Evolutionary conservation across 768 basidiomycete species (phyloP).

Genomic region (Leccinum fibrillosum): DNA sequence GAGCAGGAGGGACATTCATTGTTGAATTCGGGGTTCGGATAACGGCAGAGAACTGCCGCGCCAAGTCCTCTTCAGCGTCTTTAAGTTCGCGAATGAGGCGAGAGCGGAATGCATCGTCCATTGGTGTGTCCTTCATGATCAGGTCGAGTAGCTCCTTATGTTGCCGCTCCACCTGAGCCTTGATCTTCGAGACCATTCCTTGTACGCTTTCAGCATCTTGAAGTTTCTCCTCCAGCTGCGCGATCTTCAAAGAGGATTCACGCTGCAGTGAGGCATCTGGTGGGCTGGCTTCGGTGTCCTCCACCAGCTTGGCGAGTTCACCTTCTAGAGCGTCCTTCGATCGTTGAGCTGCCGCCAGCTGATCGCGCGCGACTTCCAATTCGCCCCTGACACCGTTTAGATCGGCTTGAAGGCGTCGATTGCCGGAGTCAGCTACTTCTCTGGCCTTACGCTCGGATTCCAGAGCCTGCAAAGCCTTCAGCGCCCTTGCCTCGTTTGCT

Average conservation of each 20-base stretch:
- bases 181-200: slow-evolving; percentile 50
- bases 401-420: slow-evolving; percentile 58
- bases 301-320: slow-evolving; percentile 64
- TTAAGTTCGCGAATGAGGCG: slow-evolving; percentile 63
- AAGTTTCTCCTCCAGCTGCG: slow-evolving; percentile 59
- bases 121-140: slow-evolving; percentile 52
- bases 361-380: slow-evolving; percentile 51
- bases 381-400: slow-evolving; percentile 56
- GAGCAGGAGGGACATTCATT: slow-evolving; percentile 51
- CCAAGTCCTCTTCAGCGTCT: slow-evolving; percentile 46
- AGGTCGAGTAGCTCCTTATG: slow-evolving; percentile 72
- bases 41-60: slow-evolving; percentile 21
- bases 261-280: slow-evolving; percentile 60
- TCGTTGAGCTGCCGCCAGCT: slow-evolving; percentile 49
- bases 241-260: slow-evolving; percentile 60
- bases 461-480: slow-evolving; percentile 52
- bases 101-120: slow-evolving; percentile 59
- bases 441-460: slow-evolving; percentile 67
- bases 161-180: slow-evolving; percentile 60
- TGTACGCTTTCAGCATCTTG: slow-evolving; percentile 53
- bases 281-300: slow-evolving; percentile 50
- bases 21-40: slow-evolving; percentile 34
- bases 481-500: slow-evolving; percentile 58
- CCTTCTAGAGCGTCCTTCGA: slow-evolving; percentile 65
- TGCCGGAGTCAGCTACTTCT: slow-evolving; percentile 62